Evolutionary conservation across 2,329 filamentous ascomycete genomes (phyloP).

Genomic region (Fusarium phyllophilum): DNA sequence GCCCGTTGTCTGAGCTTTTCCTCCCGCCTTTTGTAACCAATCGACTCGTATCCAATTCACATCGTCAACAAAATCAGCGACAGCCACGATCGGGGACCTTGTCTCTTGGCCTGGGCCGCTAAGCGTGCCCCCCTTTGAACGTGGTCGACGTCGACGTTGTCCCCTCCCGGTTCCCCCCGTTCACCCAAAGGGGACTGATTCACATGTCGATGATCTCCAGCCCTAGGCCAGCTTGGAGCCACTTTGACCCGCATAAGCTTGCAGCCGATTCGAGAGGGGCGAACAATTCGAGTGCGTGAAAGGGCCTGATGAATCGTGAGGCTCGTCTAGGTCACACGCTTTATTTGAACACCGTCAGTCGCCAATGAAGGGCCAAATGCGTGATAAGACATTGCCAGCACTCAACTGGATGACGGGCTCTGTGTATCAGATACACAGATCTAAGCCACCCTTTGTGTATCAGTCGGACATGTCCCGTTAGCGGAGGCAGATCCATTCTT

Average conservation of each 20-base stretch:
- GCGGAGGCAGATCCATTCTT: conserved; percentile 34
- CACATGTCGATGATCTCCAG: conserved; percentile 46
- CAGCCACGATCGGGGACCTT: conserved; percentile 15
- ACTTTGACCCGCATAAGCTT: conserved; percentile 36
- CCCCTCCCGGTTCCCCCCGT: conserved; percentile 42
- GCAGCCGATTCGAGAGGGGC: conserved; percentile 28
- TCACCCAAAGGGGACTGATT: conserved; percentile 26
- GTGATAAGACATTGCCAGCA: neutral
- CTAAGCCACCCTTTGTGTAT: neutral
- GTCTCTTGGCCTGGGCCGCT: conserved; percentile 11
- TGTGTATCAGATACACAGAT: neutral
- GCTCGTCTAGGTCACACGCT: conserved; percentile 8
- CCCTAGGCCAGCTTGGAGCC: conserved; percentile 34
- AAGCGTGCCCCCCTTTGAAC: conserved; percentile 3
- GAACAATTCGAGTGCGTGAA: neutral
- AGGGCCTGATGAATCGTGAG: neutral
- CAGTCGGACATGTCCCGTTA: conserved; percentile 28
- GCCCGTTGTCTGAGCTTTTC: conserved; percentile 19
- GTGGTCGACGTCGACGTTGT: conserved; percentile 31
- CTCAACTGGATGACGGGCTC: neutral
- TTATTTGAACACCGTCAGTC: conserved; percentile 7
- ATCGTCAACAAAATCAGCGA: conserved; percentile 34
- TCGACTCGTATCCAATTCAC: conserved; percentile 30
- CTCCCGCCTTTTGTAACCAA: conserved; percentile 23
- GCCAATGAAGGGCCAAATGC: neutral